A percentile compares a stretch with the other conserved stretches of the same genome.
Evolutionary conservation across 768 basidiomycete species (phyloP).

Genomic region (Lactarius evosmus): DNA sequence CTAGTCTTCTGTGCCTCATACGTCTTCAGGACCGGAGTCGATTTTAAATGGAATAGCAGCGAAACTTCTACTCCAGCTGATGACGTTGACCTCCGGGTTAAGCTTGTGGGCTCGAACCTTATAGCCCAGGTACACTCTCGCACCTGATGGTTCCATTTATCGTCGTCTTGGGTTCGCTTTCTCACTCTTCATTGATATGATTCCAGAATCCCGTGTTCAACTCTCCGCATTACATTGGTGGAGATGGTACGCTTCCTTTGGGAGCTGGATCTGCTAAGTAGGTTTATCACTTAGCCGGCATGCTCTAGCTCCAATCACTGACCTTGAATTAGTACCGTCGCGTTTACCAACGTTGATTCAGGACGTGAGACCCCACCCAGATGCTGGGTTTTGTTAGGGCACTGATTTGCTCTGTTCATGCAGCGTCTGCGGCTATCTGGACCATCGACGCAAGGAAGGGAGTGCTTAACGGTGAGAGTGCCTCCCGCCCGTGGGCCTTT

Average conservation of each 20-base stretch:
- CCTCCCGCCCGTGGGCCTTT: not conserved
- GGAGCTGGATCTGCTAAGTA: not conserved
- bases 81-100: not conserved
- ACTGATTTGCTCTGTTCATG: not conserved
- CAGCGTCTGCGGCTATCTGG: not conserved
- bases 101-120: not conserved
- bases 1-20: rapidly evolving
- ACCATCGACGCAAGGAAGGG: not conserved
- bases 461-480: not conserved
- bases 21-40: not conserved
- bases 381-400: not conserved
- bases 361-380: constrained; percentile 3
- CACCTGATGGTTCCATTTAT: not conserved
- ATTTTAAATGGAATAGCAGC: no score
- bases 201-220: not conserved
- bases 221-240: not conserved
- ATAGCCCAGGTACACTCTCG: not conserved
- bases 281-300: not conserved
- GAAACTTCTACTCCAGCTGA: not conserved
- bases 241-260: not conserved
- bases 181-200: not conserved
- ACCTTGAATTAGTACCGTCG: not conserved
- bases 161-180: no score
- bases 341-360: not conserved
- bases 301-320: not conserved